These are phyloP conservation scores for Spergularia bocconei DNA, from an alignment of 148 eudicot species.

Conservation along the genomic window DNA sequence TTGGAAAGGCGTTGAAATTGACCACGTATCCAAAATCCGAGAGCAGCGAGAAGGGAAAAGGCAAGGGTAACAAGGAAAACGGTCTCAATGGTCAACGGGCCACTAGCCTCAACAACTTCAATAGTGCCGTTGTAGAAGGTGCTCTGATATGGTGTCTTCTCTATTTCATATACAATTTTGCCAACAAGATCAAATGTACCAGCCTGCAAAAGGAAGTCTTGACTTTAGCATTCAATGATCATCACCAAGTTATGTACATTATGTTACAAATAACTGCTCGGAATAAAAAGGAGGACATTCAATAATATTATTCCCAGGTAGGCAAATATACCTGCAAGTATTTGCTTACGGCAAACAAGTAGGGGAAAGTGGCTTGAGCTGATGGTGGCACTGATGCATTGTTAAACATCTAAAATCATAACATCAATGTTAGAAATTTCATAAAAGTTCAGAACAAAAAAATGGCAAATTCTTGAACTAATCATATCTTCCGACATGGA, in stretches of 20 bases:
- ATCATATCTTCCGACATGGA: background rate
- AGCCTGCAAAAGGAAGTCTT: conserved; percentile 46
- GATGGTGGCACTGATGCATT: conserved; percentile 85
- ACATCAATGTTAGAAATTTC: background rate
- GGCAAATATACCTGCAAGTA: conserved; percentile 66
- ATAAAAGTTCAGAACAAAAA: background rate
- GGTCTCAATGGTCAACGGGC: conserved; percentile 75
- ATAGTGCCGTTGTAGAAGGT: conserved; percentile 92
- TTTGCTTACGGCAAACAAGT: conserved; percentile 83
- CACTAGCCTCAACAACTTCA: conserved; percentile 84
- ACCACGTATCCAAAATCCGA: conserved; percentile 66
- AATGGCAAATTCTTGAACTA: background rate
- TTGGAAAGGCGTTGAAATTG: conserved; percentile 68
- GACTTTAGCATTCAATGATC: background rate
- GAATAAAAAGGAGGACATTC: background rate
- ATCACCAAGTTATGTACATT: background rate
- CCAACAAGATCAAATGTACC: conserved; percentile 92
- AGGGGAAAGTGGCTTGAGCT: conserved; percentile 86
- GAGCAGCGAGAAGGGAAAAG: conserved; percentile 59
- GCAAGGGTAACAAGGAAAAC: conserved; percentile 76
- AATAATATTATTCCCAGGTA: background rate
- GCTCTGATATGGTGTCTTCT: conserved; percentile 70
- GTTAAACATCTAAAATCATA: conserved; percentile 51
- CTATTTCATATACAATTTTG: conserved; percentile 75
- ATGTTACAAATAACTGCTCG: background rate